phyloP scores from a whole-genome alignment of 352 stramenopile species.

The Salisapilia sapeloensis region DNA sequence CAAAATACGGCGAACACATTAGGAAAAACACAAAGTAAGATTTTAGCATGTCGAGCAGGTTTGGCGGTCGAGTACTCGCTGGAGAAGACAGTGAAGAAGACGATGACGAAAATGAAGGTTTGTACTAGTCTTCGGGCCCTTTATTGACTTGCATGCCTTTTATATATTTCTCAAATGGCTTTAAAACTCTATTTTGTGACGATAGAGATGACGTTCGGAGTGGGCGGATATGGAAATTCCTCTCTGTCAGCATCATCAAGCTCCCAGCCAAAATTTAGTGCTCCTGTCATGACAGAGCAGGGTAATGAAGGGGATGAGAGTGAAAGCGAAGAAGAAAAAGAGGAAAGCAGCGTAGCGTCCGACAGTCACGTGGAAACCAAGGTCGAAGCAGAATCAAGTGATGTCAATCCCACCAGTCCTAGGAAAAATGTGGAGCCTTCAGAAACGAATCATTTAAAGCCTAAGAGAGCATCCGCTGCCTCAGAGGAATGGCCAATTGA shows the following conservation, averaged over 20 bases:
- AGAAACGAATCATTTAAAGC: too few species aligned
- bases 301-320: slow-evolving; percentile 6
- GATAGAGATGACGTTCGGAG: slow-evolving; percentile 4
- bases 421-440: too few species aligned
- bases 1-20: too few species aligned
- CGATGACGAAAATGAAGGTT: slow-evolving; percentile 44
- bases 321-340: neutral
- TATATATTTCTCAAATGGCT: too few species aligned
- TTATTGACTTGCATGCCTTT: too few species aligned
- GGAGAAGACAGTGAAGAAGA: slow-evolving; percentile 72
- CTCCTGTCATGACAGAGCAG: slow-evolving; percentile 4
- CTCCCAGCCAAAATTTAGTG: slow-evolving; percentile 1
- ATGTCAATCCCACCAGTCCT: too few species aligned
- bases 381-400: neutral
- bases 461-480: too few species aligned
- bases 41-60: slow-evolving; percentile 24
- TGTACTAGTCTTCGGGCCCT: too few species aligned
- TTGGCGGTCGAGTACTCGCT: slow-evolving; percentile 43
- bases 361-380: neutral
- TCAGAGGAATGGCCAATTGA: slow-evolving; percentile 16
- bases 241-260: slow-evolving; percentile 4
- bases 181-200: too few species aligned
- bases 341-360: too few species aligned
- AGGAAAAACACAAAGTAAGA: too few species aligned
- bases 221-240: slow-evolving; percentile 4